Evolutionary conservation across 2,329 filamentous ascomycete species (phyloP).

Genomic region (Akanthomyces muscarius): DNA sequence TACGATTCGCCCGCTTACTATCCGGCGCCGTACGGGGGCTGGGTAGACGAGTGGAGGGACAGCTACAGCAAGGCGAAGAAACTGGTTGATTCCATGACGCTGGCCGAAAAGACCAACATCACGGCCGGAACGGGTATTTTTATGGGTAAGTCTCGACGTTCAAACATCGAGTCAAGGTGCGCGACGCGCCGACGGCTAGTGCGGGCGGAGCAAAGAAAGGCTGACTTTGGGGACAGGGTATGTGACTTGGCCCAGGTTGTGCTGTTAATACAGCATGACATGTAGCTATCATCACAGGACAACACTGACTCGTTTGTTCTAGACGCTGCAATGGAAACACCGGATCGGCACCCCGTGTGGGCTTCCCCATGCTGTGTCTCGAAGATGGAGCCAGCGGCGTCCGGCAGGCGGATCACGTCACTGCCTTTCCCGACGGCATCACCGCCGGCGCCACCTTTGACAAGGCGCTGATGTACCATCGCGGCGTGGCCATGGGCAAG

Average conservation of each 20-base stretch:
- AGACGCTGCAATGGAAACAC: slow-evolving; percentile 73
- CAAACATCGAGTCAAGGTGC: background rate
- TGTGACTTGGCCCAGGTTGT: background rate
- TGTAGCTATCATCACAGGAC: background rate
- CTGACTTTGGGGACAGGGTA: slow-evolving; percentile 8
- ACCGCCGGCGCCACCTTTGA: slow-evolving; percentile 71
- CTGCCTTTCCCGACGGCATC: slow-evolving; percentile 76
- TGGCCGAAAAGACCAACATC: slow-evolving; percentile 77
- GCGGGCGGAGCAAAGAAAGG: background rate
- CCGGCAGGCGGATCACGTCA: slow-evolving; percentile 68
- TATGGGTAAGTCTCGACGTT: slow-evolving; percentile 50
- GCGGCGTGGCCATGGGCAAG: slow-evolving; percentile 63
- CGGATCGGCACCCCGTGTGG: slow-evolving; percentile 64
- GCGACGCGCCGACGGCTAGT: background rate
- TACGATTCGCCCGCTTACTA: slow-evolving; percentile 57
- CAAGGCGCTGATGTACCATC: slow-evolving; percentile 65
- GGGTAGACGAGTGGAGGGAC: slow-evolving; percentile 62
- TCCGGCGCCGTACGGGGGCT: slow-evolving; percentile 68
- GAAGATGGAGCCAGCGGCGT: slow-evolving; percentile 71
- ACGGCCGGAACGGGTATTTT: slow-evolving; percentile 67
- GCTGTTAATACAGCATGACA: background rate
- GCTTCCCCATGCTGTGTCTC: slow-evolving; percentile 67
- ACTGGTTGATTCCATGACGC: slow-evolving; percentile 69
- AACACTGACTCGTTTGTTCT: slow-evolving; percentile 3
- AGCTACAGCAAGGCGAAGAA: slow-evolving; percentile 66